phyloP scores from a whole-genome alignment of 1,284 basidiomycete genomes.

The Melampsora americana region DNA sequence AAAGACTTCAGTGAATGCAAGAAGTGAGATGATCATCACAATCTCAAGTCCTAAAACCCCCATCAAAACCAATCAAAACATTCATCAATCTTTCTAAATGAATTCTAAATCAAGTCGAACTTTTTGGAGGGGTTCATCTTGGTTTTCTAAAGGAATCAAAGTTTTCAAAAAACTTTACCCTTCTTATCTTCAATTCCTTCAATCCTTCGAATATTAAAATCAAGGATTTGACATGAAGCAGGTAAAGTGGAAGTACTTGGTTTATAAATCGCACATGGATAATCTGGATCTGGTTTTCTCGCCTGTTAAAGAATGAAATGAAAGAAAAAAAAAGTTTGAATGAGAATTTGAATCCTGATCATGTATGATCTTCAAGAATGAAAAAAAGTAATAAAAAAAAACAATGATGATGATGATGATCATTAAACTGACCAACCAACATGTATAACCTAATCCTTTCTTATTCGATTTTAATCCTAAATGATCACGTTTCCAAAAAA shows the following conservation, averaged over 20 bases:
- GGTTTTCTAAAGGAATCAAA: background rate
- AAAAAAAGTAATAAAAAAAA: background rate
- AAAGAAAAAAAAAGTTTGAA: background rate
- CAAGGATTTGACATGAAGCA: slow-evolving; percentile 33
- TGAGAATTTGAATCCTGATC: too few species aligned
- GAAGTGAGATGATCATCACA: slow-evolving; percentile 24
- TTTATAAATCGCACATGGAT: slow-evolving; percentile 38
- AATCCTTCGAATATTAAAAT: slow-evolving; percentile 40
- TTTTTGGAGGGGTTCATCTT: too few species aligned
- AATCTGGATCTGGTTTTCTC: slow-evolving; percentile 41
- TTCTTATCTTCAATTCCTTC: slow-evolving; percentile 27
- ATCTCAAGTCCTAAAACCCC: slow-evolving; percentile 40
- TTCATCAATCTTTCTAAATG: background rate
- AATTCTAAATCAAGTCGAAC: too few species aligned
- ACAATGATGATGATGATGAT: too few species aligned
- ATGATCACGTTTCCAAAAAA: slow-evolving; percentile 31
- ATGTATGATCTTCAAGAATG: too few species aligned
- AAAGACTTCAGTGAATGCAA: slow-evolving; percentile 20
- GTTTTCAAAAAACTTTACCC: slow-evolving; percentile 14
- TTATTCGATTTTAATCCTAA: slow-evolving; percentile 25
- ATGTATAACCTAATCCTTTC: slow-evolving; percentile 19
- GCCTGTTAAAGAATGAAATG: background rate
- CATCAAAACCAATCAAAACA: too few species aligned
- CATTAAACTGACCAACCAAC: slow-evolving; percentile 41
- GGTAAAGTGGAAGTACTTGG: slow-evolving; percentile 5